A percentile compares a stretch with the other conserved stretches of the same genome.
Conservation (phyloP, 1,284 basidiomycete genomes). For the Trametes sp. region DNA sequence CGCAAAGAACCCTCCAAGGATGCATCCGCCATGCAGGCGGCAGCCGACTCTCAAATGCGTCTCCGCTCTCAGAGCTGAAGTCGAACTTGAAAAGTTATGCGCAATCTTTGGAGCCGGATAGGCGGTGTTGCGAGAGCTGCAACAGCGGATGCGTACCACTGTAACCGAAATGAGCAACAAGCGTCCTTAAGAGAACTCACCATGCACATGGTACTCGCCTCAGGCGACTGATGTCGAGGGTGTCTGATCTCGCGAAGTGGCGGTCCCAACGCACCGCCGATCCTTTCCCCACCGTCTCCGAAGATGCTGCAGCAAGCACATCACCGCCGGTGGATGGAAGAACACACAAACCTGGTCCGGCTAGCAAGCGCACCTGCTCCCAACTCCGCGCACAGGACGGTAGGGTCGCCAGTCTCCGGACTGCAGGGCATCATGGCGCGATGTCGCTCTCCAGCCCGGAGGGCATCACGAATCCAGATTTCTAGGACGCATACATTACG, state of each 20-base stretch:
- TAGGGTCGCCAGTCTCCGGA: background rate
- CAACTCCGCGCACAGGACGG: background rate
- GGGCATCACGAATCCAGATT: constrained; percentile 3
- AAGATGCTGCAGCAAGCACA: background rate
- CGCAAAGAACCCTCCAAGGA: no score
- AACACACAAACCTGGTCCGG: background rate
- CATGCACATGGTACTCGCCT: background rate
- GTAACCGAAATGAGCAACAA: no score
- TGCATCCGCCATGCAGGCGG: no score
- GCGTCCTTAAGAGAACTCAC: no score
- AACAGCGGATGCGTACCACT: no score
- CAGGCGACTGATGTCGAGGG: constrained; percentile 12
- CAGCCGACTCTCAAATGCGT: no score
- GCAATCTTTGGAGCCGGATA: no score
- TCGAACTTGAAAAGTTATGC: no score
- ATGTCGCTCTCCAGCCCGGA: background rate
- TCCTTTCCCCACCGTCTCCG: background rate
- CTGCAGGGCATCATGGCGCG: background rate
- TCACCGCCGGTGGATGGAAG: constrained; percentile 4
- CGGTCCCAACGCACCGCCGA: constrained; percentile 2
- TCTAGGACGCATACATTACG: background rate
- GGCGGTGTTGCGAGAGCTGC: no score
- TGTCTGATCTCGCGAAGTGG: background rate
- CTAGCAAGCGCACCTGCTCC: background rate
- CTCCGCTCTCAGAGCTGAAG: no score